phyloP scores from a whole-genome alignment of 2,329 filamentous ascomycete genomes.

The Chalara sp. region DNA sequence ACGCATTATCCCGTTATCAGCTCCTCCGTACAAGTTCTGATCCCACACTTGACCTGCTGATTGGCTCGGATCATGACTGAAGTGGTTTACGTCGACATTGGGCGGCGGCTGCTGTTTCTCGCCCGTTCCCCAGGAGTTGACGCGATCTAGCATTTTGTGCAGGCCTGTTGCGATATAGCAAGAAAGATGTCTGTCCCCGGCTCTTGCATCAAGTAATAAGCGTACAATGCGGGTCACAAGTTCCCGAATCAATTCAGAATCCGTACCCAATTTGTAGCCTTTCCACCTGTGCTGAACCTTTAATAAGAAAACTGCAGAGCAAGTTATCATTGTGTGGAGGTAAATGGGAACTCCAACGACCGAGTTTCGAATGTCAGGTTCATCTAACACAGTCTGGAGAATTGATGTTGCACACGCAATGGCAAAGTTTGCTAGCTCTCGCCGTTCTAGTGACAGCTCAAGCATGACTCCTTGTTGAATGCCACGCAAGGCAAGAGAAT shows the following conservation, averaged over 20 bases:
- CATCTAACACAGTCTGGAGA: conserved; percentile 27
- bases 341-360: conserved; percentile 31
- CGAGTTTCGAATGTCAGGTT: conserved; percentile 26
- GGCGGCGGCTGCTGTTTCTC: no score
- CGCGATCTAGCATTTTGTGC: conserved; percentile 27
- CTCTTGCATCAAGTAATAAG: conserved; percentile 25
- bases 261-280: conserved; percentile 27
- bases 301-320: conserved; percentile 30
- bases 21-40: no score
- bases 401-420: conserved; percentile 20
- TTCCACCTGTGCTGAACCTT: conserved; percentile 31
- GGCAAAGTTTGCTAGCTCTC: conserved; percentile 15
- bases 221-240: conserved; percentile 28
- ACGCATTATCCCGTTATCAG: no score
- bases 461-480: conserved; percentile 6
- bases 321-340: conserved; percentile 32
- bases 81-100: no score
- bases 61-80: no score
- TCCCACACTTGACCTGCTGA: no score
- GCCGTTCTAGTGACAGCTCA: conserved; percentile 7
- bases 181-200: conserved; percentile 30
- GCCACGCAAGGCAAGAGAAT: conserved; percentile 24
- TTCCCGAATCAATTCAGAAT: conserved; percentile 25
- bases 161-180: conserved; percentile 31
- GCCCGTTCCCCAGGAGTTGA: conserved; percentile 3